Base-by-base conservation (phyloP, 2,329 filamentous ascomycete species). In the Verticillium dahliae region DNA sequence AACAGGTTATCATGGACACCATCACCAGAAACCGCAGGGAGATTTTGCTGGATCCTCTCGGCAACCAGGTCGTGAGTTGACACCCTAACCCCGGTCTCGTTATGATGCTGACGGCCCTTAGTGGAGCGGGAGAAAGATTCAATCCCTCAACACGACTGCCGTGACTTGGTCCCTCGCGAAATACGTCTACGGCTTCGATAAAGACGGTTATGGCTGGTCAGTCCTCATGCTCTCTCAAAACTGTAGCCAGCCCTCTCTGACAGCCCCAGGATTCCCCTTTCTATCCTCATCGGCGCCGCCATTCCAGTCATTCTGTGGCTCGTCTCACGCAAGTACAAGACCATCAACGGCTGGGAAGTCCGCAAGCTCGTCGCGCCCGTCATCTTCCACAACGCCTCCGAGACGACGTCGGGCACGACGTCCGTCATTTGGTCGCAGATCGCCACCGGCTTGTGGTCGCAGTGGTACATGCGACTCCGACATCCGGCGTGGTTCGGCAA, bases 51-150 rank as follows among this genome's bases (percentile, higher is more conserved):
- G 62, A 64, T 55, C 61, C 62, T 1, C 58, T 64, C 7, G 62
- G 62, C 13, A 64, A 62, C 45, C 62, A 63, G 57, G 62, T 63
- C 22, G 62, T 59, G 7, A 55, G 62, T 62, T 22, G 1, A 14
- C 14, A 6, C 13, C 10, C 37, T 7, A 4, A 14, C 3, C 3
- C 9, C 18, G 10, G 3, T 18, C 3, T 6, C 2, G 9, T 31
- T 7, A 22, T 9, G 14, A 15, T 7, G 14, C 14, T 62, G 31
- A 63, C 50, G 5, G 5, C 3, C 7, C 2, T 10, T n/a, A 64
- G 62, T 82, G 80, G 80, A 78, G 75, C 37, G 78, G 79, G n/a
- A 75, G 78, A 13, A 75, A 76, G 45, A 71, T 81, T 1, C 80
- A 83, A 65, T 71, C 72, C 2, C 78, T 75, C 71, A 82, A 82